Conservation (phyloP, 208 protist genomes). For the Acanthamoeba sp. region DNA sequence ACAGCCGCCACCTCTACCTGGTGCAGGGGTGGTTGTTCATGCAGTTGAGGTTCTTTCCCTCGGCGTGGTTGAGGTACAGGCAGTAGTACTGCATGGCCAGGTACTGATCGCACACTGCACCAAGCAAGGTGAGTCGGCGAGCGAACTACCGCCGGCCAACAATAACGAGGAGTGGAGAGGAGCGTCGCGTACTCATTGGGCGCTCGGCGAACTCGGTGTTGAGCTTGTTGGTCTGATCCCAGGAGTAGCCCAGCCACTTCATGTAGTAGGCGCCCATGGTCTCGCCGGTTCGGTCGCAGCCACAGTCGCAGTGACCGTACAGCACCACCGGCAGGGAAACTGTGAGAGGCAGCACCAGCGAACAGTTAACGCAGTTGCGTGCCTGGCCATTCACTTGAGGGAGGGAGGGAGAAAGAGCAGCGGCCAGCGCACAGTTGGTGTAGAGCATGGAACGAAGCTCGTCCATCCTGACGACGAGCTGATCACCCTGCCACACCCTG, state of each 20-base stretch:
- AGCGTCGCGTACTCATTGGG: background rate
- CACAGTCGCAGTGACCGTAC: constrained; percentile 48
- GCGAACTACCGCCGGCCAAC: too few relatives aligned
- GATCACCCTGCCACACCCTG: constrained; percentile 21
- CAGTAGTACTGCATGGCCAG: constrained; percentile 55
- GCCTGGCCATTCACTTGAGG: too few relatives aligned
- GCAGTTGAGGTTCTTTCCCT: constrained; percentile 22
- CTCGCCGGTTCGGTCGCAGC: constrained; percentile 49
- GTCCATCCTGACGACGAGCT: constrained; percentile 16
- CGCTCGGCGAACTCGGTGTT: constrained; percentile 57
- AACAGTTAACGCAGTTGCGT: too few relatives aligned
- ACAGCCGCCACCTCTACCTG: background rate
- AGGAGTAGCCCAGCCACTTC: constrained; percentile 44
- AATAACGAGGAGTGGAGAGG: background rate
- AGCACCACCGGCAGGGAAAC: background rate
- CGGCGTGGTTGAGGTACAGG: background rate
- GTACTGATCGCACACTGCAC: constrained; percentile 20
- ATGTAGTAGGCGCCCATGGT: constrained; percentile 55
- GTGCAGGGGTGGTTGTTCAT: background rate
- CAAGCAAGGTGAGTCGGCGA: background rate
- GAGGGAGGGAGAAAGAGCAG: background rate
- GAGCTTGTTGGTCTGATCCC: constrained; percentile 22
- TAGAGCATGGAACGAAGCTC: constrained; percentile 1
- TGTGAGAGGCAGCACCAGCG: background rate
- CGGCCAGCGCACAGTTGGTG: background rate